Evolutionary conservation across 228 moss, liverwort and hornwort genomes (phyloP).

Genomic region (Sphagnum magellanicum): DNA sequence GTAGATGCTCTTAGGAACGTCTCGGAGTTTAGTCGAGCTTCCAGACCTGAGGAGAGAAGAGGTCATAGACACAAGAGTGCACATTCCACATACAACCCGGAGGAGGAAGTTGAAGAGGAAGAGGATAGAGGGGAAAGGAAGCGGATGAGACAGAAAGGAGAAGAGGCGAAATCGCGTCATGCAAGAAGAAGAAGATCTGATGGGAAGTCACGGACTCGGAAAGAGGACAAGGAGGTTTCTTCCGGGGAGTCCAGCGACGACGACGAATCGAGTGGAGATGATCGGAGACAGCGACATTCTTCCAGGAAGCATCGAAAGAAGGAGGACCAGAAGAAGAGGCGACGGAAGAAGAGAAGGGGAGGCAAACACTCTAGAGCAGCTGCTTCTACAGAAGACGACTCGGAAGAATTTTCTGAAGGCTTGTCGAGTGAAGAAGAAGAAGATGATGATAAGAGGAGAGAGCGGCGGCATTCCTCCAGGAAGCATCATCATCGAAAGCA

Average conservation of each 20-base stretch:
- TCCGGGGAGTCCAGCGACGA: conserved; percentile 1
- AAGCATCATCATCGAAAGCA: conserved; percentile 19
- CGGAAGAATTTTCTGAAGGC: conserved; percentile 10
- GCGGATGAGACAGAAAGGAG: conserved; percentile 2
- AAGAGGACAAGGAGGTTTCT: conserved; percentile 4
- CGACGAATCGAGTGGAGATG: conserved; percentile 27
- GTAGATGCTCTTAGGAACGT: conserved; percentile 35
- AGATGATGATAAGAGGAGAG: conserved; percentile 12
- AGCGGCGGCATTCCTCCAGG: conserved; percentile 1
- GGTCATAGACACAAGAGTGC: conserved; percentile 2
- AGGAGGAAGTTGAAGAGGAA: background rate
- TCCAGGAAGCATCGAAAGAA: conserved; percentile 6
- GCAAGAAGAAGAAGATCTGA: background rate
- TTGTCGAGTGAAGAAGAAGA: conserved; percentile 11
- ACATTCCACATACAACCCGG: background rate
- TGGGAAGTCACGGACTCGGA: conserved; percentile 1
- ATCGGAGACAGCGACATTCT: conserved; percentile 13
- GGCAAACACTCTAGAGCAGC: conserved; percentile 1
- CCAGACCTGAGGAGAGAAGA: conserved; percentile 2
- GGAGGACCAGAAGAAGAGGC: conserved; percentile 36
- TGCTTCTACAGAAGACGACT: conserved; percentile 13
- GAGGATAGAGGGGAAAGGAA: conserved; percentile 11
- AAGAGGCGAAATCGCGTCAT: conserved; percentile 4
- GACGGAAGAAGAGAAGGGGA: conserved; percentile 18
- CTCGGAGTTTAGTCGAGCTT: conserved; percentile 3